Conservation (phyloP, 2,329 filamentous ascomycete genomes). For the Arthrobotrys conoides region DNA sequence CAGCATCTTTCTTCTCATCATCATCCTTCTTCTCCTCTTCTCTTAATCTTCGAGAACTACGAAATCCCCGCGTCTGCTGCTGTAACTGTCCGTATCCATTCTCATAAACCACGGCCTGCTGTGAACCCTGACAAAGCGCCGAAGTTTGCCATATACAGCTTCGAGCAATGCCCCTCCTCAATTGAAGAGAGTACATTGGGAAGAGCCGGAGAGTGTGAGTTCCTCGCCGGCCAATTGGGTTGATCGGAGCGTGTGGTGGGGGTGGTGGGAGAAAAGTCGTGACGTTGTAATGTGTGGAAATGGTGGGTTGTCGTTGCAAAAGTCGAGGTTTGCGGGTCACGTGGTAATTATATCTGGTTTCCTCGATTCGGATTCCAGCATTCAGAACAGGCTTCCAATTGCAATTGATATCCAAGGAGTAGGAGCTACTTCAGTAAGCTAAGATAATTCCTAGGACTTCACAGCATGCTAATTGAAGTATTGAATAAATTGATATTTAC, state of each 20-base stretch:
- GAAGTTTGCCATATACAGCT: constrained; percentile 59
- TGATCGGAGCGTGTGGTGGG: neutral
- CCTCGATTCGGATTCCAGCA: too few relatives aligned
- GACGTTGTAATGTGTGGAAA: neutral
- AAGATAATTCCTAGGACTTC: too few relatives aligned
- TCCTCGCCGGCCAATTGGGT: neutral
- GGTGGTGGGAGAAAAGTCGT: constrained; percentile 14
- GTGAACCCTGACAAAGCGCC: constrained; percentile 32
- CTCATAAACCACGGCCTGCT: constrained; percentile 1
- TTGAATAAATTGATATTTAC: constrained; percentile 51
- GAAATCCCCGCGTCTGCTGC: constrained; percentile 24
- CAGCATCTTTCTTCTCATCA: neutral
- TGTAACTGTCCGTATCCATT: neutral
- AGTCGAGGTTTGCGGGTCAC: constrained; percentile 38
- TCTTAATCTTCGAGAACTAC: constrained; percentile 18
- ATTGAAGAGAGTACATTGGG: constrained; percentile 55
- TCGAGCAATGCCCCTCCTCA: constrained; percentile 56
- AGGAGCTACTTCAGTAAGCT: too few relatives aligned
- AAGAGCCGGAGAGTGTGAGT: neutral
- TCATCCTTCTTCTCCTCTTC: constrained; percentile 34
- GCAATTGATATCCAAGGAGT: too few relatives aligned
- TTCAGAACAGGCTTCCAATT: too few relatives aligned
- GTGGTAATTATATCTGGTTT: constrained; percentile 1
- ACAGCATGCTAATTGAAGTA: constrained; percentile 3
- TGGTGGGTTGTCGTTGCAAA: constrained; percentile 37